These are phyloP conservation scores for Furcasterigmium sp. DNA, from an alignment of 2,329 filamentous ascomycete species.

Conservation along the genomic window DNA sequence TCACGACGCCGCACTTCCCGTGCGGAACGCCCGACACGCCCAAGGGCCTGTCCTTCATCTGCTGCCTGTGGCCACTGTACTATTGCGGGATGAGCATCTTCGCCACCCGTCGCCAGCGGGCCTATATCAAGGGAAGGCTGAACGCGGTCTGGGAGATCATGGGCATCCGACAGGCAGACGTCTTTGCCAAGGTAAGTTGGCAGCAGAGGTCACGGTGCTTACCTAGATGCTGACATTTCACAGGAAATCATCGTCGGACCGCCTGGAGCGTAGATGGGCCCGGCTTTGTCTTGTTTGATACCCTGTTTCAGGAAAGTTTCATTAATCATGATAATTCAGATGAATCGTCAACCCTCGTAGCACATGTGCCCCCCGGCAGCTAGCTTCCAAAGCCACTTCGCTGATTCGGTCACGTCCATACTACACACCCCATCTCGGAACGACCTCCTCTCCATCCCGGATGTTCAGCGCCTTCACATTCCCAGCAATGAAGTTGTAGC, in stretches of 20 bases:
- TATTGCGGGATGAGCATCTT: constrained; percentile 16
- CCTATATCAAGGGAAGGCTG: constrained; percentile 13
- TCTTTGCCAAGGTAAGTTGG: constrained; percentile 13
- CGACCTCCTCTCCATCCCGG: not conserved
- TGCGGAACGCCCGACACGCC: constrained; percentile 17
- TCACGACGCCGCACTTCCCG: constrained; percentile 16
- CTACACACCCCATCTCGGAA: not conserved
- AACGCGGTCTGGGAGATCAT: constrained; percentile 14
- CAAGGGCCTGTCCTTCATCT: constrained; percentile 15
- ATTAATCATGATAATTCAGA: not conserved
- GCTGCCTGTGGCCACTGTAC: constrained; percentile 16
- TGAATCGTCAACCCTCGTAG: not conserved
- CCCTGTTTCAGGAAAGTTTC: not conserved
- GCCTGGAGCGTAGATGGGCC: not conserved
- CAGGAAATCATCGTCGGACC: not conserved
- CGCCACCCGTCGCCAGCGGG: constrained; percentile 11
- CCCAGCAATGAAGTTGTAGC: constrained; percentile 13
- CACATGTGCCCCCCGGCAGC: not conserved
- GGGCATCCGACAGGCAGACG: constrained; percentile 17
- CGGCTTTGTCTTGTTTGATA: no score
- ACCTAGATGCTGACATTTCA: no score
- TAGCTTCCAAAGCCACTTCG: no score
- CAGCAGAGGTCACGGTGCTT: not conserved
- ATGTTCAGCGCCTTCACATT: constrained; percentile 12
- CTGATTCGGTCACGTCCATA: not conserved